These are phyloP conservation scores for Guyanaporus albipodus DNA, from an alignment of 768 basidiomycete genomes.

Conservation along the genomic window DNA sequence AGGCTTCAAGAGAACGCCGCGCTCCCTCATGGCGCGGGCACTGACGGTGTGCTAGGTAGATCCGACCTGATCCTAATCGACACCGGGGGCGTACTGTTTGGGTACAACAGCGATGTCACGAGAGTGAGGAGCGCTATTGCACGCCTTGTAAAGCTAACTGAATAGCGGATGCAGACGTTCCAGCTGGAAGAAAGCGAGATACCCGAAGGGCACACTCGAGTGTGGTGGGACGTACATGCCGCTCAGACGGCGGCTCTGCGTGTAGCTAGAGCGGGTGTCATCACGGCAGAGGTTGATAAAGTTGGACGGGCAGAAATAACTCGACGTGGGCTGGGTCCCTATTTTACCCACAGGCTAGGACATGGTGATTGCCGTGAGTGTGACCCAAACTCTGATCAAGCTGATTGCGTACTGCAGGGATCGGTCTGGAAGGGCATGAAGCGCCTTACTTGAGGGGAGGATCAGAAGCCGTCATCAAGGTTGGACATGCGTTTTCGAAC, in stretches of 20 bases:
- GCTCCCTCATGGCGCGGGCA: slow-evolving; percentile 78
- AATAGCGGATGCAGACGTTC: slow-evolving; percentile 47
- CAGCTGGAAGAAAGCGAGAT: slow-evolving; percentile 57
- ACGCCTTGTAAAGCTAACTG: not conserved
- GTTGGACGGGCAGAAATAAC: slow-evolving; percentile 54
- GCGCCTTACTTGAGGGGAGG: slow-evolving; percentile 76
- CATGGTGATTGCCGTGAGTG: slow-evolving; percentile 50
- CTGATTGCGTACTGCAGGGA: slow-evolving; percentile 46
- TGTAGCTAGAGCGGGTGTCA: slow-evolving; percentile 43
- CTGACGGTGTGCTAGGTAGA: slow-evolving; percentile 53
- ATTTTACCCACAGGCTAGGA: slow-evolving; percentile 80
- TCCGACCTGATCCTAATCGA: slow-evolving; percentile 75
- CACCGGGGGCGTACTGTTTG: slow-evolving; percentile 64
- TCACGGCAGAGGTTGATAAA: slow-evolving; percentile 55
- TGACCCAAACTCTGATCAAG: slow-evolving; percentile 14
- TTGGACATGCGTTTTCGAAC: slow-evolving; percentile 75
- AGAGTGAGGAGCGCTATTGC: slow-evolving; percentile 44
- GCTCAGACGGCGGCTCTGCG: slow-evolving; percentile 59
- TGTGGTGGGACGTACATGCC: slow-evolving; percentile 63
- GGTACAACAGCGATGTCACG: slow-evolving; percentile 76
- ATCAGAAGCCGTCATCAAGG: slow-evolving; percentile 50
- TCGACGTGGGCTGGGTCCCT: slow-evolving; percentile 41
- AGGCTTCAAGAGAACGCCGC: slow-evolving; percentile 69
- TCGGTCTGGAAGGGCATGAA: slow-evolving; percentile 83
- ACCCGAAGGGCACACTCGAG: slow-evolving; percentile 43